Conservation (phyloP, 2,329 filamentous ascomycete genomes). For the Arthrobotrys iridis region DNA sequence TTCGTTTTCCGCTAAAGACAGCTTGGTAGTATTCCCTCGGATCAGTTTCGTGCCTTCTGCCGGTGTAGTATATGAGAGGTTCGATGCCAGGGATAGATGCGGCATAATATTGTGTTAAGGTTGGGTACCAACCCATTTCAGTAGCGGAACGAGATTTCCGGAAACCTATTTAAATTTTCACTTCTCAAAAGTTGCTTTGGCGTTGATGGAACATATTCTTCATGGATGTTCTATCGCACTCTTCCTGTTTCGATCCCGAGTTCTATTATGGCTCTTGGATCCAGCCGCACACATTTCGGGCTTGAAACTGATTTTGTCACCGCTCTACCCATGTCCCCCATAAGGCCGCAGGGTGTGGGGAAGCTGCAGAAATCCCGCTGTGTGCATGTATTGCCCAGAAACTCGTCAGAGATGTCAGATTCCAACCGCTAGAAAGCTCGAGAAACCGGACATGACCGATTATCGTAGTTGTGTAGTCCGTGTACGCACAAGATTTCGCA, state of each 20-base stretch:
- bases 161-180: too few species aligned
- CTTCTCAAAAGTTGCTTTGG: too few species aligned
- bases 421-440: neutral
- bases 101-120: too few species aligned
- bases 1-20: too few species aligned
- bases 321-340: neutral
- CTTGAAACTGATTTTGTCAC: neutral
- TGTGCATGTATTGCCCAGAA: neutral
- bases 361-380: constrained; percentile 21
- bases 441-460: neutral
- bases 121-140: too few species aligned
- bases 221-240: neutral
- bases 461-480: neutral
- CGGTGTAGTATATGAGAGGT: too few species aligned
- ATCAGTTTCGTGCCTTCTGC: too few species aligned
- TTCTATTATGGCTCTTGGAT: neutral
- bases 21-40: too few species aligned
- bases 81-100: too few species aligned
- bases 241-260: neutral
- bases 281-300: neutral
- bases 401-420: too few species aligned
- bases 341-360: constrained; percentile 30
- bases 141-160: too few species aligned
- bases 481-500: neutral
- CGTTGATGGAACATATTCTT: too few species aligned